Base-by-base conservation (phyloP, 495 filamentous ascomycete species). In the Penicillium odoratum region DNA sequence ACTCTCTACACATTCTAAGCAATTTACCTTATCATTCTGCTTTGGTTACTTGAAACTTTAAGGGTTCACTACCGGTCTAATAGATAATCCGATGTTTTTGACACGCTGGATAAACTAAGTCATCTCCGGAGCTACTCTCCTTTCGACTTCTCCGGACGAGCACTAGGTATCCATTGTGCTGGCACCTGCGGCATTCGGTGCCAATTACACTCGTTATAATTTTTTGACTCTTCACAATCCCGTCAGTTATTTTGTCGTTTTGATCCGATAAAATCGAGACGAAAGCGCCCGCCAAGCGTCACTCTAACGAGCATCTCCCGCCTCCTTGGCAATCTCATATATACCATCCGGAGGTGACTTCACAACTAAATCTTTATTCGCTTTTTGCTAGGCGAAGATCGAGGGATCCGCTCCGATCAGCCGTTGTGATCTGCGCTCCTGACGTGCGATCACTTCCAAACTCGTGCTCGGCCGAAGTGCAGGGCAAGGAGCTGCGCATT, bases 191-290 rank as follows among this genome's bases (percentile, higher is more conserved):
- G 81, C 80, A 82, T 78, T 84, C 70, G 40, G 71, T 85, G 74
- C 83, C 80, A 63, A 73, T 83, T 85, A 69, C 84, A 70, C 72
- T 87, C 84, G 79, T 86, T 86, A 59, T 31, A 5, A 30, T 52
- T 34, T 59, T 51, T 47, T 51, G 33, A 33, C 18, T 13, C 15
- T 29, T 13, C 28, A 45, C 25, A n/a, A 29, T 43, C 7, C 26
- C 28, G 16, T 34, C 8, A 36, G 26, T 38, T 26, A 7, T 8
- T 38, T 9, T 31, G 21, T 18, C n/a, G 9, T 51, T 11, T 25
- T 7, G 28, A 30, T 30, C 26, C 16, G 4, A 48, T 13, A 48
- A 15, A 31, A 33, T 36, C 16, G 7, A 36, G 31, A 38, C 31
- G 49, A 51, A 16, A 40, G 46, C 46, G 46, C 10, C 26, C 16